phyloP scores from a whole-genome alignment of 2,329 filamentous ascomycete species.

The Monosporascus ibericus region DNA sequence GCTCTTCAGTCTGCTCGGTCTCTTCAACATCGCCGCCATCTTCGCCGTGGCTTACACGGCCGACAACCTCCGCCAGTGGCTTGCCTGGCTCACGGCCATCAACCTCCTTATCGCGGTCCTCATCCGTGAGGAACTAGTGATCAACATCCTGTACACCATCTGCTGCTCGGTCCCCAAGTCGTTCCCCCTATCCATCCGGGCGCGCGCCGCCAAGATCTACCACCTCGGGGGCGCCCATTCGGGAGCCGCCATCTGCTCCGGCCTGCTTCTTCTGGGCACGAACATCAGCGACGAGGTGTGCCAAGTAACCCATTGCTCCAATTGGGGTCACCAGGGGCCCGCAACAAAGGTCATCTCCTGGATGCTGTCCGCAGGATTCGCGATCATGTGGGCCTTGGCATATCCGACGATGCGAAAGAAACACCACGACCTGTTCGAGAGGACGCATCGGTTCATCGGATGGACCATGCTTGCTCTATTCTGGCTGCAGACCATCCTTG shows the following conservation, averaged over 20 bases:
- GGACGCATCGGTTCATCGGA: conserved; percentile 66
- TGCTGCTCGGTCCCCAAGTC: conserved; percentile 39
- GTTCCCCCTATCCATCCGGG: conserved; percentile 40
- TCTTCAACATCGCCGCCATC: conserved; percentile 45
- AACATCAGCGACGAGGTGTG: conserved; percentile 15
- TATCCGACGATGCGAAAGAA: conserved; percentile 53
- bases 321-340: conserved; percentile 27
- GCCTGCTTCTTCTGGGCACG: conserved; percentile 39
- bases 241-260: conserved; percentile 41
- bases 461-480: conserved; percentile 62
- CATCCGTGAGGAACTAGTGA: conserved; percentile 46
- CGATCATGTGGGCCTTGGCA: conserved; percentile 53
- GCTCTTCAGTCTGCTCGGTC: conserved; percentile 47
- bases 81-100: conserved; percentile 37
- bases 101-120: conserved; percentile 46
- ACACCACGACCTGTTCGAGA: conserved; percentile 55
- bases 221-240: conserved; percentile 48
- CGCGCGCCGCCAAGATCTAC: conserved; percentile 44
- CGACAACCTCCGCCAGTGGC: conserved; percentile 27
- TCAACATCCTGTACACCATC: conserved; percentile 44
- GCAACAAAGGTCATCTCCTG: conserved; percentile 45
- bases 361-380: conserved; percentile 49
- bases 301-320: conserved; percentile 3
- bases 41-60: conserved; percentile 27
- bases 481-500: conserved; percentile 56